Percentiles rank a stretch among this genome's conserved stretches.
Conservation (phyloP, 73 alveolate genomes). For the Stentor roeselii region DNA sequence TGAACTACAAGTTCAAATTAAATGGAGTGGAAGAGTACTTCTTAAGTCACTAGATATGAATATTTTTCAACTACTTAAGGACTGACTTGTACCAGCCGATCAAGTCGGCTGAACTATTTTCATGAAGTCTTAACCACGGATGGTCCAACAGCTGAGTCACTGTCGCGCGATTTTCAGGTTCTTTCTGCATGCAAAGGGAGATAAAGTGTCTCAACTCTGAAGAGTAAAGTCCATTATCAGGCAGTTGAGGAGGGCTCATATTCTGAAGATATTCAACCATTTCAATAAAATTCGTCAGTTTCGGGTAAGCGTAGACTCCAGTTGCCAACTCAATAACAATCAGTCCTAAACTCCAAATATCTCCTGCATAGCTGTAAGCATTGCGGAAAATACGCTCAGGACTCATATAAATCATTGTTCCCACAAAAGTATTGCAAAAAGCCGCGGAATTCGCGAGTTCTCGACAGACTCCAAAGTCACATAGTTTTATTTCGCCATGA, state of each 20-base stretch:
- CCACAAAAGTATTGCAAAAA: conserved; percentile 38
- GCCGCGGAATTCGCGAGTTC: conserved; percentile 20
- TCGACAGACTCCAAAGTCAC: conserved; percentile 28
- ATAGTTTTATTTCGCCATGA: conserved; percentile 46
- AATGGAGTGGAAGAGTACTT: conserved; percentile 16
- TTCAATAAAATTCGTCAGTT: conserved; percentile 42
- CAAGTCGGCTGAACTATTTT: background rate
- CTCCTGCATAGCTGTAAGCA: conserved; percentile 49
- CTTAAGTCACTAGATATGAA: background rate
- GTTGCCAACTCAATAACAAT: conserved; percentile 48
- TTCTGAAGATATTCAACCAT: conserved; percentile 28
- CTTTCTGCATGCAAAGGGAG: conserved; percentile 54
- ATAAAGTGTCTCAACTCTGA: conserved; percentile 67
- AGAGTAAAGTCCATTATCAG: conserved; percentile 38
- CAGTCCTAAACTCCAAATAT: conserved; percentile 71
- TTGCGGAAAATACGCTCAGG: conserved; percentile 53
- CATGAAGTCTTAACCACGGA: conserved; percentile 60
- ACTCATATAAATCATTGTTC: conserved; percentile 66
- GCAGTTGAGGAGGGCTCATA: conserved; percentile 29
- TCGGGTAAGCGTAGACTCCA: conserved; percentile 74
- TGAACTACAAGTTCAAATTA: background rate
- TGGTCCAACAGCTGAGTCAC: conserved; percentile 69
- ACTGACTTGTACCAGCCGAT: conserved; percentile 8
- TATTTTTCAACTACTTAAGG: background rate
- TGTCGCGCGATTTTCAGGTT: conserved; percentile 62